Conservation (phyloP, 768 basidiomycete species). For the Thelephora ganbajun region DNA sequence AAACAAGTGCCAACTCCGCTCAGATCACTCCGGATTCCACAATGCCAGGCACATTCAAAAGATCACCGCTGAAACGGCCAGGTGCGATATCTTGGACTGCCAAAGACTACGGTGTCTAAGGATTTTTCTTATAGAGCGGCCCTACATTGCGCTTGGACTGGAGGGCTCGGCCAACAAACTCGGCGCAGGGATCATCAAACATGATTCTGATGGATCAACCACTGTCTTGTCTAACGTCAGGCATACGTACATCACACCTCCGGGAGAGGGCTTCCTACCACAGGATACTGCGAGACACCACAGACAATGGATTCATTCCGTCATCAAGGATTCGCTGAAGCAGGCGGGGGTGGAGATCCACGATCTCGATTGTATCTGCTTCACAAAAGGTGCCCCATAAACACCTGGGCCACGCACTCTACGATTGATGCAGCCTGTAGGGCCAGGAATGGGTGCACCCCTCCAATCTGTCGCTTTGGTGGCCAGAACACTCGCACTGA, state of each 20-base stretch:
- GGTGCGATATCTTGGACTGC: slow-evolving; percentile 9
- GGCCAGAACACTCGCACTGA: slow-evolving; percentile 76
- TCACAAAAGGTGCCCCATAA: slow-evolving; percentile 66
- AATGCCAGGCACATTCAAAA: neutral
- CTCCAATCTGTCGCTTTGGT: slow-evolving; percentile 90
- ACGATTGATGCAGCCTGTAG: slow-evolving; percentile 24
- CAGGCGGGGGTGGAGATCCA: slow-evolving; percentile 57
- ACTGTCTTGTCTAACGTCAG: slow-evolving; percentile 82
- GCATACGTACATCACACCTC: slow-evolving; percentile 98
- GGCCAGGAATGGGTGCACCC: slow-evolving; percentile 99
- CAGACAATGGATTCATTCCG: slow-evolving; percentile 77
- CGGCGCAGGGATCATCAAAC: slow-evolving; percentile 85
- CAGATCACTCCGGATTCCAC: neutral
- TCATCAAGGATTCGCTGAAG: slow-evolving; percentile 64
- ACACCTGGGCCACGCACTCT: neutral
- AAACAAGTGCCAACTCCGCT: neutral
- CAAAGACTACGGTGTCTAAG: neutral
- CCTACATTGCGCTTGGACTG: slow-evolving; percentile 83
- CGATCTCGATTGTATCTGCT: slow-evolving; percentile 90
- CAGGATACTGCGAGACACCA: slow-evolving; percentile 93
- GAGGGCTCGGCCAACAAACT: slow-evolving; percentile 98
- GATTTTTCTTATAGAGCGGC: slow-evolving; percentile 32
- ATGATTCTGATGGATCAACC: slow-evolving; percentile 57
- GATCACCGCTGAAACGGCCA: slow-evolving; percentile 12
- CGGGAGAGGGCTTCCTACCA: slow-evolving; percentile 95